Base-by-base conservation (phyloP, 1,284 basidiomycete species). In the Irpex rosettiformis region DNA sequence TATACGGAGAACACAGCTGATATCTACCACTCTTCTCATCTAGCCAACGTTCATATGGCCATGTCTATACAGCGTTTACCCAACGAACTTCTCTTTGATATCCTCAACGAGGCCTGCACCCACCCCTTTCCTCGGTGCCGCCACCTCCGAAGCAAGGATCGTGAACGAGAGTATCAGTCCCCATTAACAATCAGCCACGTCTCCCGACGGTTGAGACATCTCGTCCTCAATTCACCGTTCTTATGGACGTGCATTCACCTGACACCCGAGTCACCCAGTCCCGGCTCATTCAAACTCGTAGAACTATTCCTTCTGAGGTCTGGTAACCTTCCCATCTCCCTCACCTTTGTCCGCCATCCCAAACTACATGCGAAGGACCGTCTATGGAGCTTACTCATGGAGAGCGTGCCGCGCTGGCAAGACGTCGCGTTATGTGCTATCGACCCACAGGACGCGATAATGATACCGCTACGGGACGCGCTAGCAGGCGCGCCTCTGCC, bases 211-310 rank as follows among this genome's bases (percentile, higher is more conserved):
- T 51, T 53, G 57, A 40, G 57, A 11, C 25, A 52, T n/a, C 21
- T 53, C 7, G 53, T 52, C 10, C 27, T 40, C 2, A 47, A 22
- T 8, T 22, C 45, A 22, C 53, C 57, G 18, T 16, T n/a, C 10
- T 33, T 58, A 5, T 58, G 57, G 57, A 51, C 28, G 11, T 58
- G 57, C 47, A 58, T 58, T 5, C 57, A 58, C 30, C 42, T 58
- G 27, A 42, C 25, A 8, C 43, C 40, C 2, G 28, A 52, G n/a
- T n/a, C 25, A 18, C 3, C 21, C 21, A 33, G 29, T 52, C 16
- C 16, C 13, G 43, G 53, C 42, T 49, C 33, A 18, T 5, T 28
- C 4, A 29, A 37, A 11, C 28, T 51, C 53, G 45, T 51, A 29
- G 54, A 55, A 45, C n/a, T 40, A 3, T 49, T 54, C 22, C 57